Evolutionary conservation across 148 eudicot genomes (phyloP).

Genomic region (Vaccinium vitisidaea): DNA sequence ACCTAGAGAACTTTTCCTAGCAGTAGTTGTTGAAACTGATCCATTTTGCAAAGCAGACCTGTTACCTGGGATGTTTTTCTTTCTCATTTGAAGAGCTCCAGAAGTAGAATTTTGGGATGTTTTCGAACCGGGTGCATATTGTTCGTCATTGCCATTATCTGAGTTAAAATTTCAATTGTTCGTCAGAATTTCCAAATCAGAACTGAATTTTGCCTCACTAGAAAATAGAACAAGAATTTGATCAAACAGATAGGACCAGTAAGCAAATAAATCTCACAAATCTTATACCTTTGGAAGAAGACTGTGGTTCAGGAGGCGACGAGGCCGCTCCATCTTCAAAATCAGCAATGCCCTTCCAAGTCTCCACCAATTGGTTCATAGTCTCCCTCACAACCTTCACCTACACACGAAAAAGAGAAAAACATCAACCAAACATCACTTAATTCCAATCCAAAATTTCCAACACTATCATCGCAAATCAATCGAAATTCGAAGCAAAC

Average conservation of each 20-base stretch:
- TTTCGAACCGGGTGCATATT: constrained; percentile 44
- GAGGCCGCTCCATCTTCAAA: constrained; percentile 51
- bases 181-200: neutral
- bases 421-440: constrained; percentile 5
- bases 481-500: constrained; percentile 26
- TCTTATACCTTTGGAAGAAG: constrained; percentile 59
- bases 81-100: constrained; percentile 41
- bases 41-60: constrained; percentile 39
- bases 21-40: constrained; percentile 47
- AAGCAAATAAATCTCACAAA: constrained; percentile 15
- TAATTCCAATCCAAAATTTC: constrained; percentile 4
- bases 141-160: constrained; percentile 66
- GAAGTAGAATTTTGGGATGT: constrained; percentile 30
- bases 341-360: constrained; percentile 86
- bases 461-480: neutral
- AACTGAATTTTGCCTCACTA: neutral
- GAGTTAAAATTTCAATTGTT: neutral
- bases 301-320: constrained; percentile 48
- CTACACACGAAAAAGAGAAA: constrained; percentile 24
- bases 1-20: constrained; percentile 47
- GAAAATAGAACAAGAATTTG: neutral
- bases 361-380: constrained; percentile 70
- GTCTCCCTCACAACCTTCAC: constrained; percentile 90
- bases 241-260: constrained; percentile 11
- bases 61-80: constrained; percentile 30